Conservation (phyloP, 2,329 filamentous ascomycete genomes). For the Tolypocladium sp. region DNA sequence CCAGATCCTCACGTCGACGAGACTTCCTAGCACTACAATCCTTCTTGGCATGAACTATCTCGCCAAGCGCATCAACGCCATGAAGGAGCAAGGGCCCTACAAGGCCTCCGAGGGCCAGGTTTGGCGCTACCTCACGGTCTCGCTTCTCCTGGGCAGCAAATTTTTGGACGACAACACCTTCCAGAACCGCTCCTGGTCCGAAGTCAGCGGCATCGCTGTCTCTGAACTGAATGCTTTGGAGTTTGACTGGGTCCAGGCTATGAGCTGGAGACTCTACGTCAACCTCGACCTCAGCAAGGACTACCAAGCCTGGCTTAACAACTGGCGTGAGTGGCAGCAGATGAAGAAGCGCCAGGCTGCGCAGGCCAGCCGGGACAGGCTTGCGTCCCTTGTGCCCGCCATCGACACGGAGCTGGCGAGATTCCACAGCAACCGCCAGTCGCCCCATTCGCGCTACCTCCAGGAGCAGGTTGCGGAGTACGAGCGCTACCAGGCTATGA, state of each 20-base stretch:
- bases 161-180: slow-evolving; percentile 97
- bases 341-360: slow-evolving; percentile 44
- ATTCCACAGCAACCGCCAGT: slow-evolving; percentile 27
- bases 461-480: slow-evolving; percentile 48
- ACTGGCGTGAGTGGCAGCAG: slow-evolving; percentile 49
- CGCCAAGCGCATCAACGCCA: slow-evolving; percentile 70
- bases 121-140: slow-evolving; percentile 80
- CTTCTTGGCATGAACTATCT: slow-evolving; percentile 85
- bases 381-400: slow-evolving; percentile 37
- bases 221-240: slow-evolving; percentile 78
- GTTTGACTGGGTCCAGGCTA: slow-evolving; percentile 76
- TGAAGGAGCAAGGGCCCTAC: slow-evolving; percentile 48
- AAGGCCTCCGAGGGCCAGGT: slow-evolving; percentile 60
- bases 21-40: slow-evolving; percentile 85
- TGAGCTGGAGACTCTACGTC: slow-evolving; percentile 79
- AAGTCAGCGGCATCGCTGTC: slow-evolving; percentile 84
- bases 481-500: slow-evolving; percentile 37
- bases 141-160: slow-evolving; percentile 83
- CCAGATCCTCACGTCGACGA: slow-evolving; percentile 82
- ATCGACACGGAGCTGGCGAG: slow-evolving; percentile 34
- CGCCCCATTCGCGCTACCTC: slow-evolving; percentile 35
- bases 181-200: slow-evolving; percentile 93
- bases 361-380: slow-evolving; percentile 38
- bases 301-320: slow-evolving; percentile 53
- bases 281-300: slow-evolving; percentile 71